These are phyloP conservation scores for Prunus persica DNA, from an alignment of 306 rosid genomes.

Conservation along the genomic window Prunus_persica_NCBIv2 NC_034012.1:16716501-16717000, in stretches of 20 bases:
- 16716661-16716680: not conserved
- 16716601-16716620: not conserved
- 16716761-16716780: not conserved
- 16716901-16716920: not conserved
- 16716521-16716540: not conserved
- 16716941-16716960: not conserved
- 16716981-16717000: not conserved
- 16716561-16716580: not conserved
- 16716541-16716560: not conserved
- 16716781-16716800: not conserved
- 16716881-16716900: no score
- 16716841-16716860: not conserved
- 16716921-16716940: not conserved
- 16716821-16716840: not conserved
- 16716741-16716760: not conserved
- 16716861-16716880: not conserved
- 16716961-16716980: not conserved
- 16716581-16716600: not conserved
- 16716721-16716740: not conserved
- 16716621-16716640: not conserved
- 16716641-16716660: not conserved
- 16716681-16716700: not conserved
- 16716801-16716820: not conserved
- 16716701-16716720: not conserved
- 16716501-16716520: not conserved